Evolutionary conservation across 306 rosid genomes (phyloP).

Genomic region (Cucumis cinereus): DNA sequence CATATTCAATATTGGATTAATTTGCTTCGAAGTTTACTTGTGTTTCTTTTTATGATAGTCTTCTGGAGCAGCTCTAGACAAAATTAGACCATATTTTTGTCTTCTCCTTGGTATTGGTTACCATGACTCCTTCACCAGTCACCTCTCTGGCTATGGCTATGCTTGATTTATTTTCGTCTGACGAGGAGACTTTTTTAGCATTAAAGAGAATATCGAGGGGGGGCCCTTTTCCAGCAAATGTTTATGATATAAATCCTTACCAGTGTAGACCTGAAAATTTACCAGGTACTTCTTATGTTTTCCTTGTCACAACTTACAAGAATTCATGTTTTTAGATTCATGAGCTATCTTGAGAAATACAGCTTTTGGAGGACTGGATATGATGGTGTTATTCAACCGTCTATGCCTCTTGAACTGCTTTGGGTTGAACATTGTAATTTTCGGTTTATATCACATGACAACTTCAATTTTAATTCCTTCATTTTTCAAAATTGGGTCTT

Average conservation of each 20-base stretch:
- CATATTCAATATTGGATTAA: background rate
- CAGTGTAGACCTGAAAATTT: constrained; percentile 8
- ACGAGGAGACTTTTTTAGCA: constrained; percentile 1
- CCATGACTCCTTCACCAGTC: constrained; percentile 16
- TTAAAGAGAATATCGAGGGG: constrained; percentile 7
- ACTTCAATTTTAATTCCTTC: background rate
- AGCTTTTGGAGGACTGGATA: background rate
- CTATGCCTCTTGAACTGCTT: background rate
- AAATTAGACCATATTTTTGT: background rate
- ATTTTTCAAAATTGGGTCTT: background rate
- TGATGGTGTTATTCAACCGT: background rate
- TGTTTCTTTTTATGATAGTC: background rate
- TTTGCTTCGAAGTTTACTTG: background rate
- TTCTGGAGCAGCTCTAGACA: background rate
- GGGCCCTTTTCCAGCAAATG: constrained; percentile 21
- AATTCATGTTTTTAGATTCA: background rate
- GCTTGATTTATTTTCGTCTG: background rate
- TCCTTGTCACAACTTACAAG: background rate
- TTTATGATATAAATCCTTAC: constrained; percentile 18
- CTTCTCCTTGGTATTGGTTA: background rate
- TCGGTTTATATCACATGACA: background rate
- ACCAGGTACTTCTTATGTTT: constrained; percentile 16
- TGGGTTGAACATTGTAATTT: background rate
- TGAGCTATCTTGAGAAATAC: background rate
- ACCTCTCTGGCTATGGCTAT: background rate